Conservation (phyloP, 176 grass and related monocot species). For the Zizania latifolia region DNA sequence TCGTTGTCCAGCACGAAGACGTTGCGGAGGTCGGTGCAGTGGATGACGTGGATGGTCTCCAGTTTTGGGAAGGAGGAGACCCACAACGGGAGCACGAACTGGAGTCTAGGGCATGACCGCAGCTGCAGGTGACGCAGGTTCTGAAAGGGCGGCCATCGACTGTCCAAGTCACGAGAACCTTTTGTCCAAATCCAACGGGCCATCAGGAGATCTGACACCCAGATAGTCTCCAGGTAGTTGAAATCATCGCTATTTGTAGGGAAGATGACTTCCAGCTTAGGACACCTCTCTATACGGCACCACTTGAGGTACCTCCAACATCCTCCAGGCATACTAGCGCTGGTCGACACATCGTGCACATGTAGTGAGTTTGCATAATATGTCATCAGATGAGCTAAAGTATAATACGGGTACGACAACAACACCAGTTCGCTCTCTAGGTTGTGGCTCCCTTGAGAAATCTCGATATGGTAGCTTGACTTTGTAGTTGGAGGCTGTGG, state of each 20-base stretch:
- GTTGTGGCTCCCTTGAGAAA: background rate
- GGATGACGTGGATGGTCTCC: slow-evolving; percentile 20
- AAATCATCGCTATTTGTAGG: fast-evolving
- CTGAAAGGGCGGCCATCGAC: fast-evolving
- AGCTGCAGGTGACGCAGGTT: background rate
- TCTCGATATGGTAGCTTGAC: background rate
- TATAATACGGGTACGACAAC: fast-evolving
- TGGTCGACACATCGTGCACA: background rate
- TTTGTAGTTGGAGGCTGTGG: background rate
- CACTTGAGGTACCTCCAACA: fast-evolving
- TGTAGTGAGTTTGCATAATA: fast-evolving
- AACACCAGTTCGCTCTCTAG: background rate
- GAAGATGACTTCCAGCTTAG: background rate
- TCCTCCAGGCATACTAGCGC: fast-evolving
- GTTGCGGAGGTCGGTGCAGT: background rate
- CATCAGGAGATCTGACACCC: slow-evolving; percentile 2
- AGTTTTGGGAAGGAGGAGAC: background rate
- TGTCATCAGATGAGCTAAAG: fast-evolving
- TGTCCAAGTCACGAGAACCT: no score
- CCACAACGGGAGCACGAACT: background rate
- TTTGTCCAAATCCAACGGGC: background rate
- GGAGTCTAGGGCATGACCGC: background rate
- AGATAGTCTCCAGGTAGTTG: background rate
- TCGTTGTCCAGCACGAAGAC: background rate
- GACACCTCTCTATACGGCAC: slow-evolving; percentile 15